Evolutionary conservation across 768 basidiomycete species (phyloP).

Genomic region (Jaapia argillacea): DNA sequence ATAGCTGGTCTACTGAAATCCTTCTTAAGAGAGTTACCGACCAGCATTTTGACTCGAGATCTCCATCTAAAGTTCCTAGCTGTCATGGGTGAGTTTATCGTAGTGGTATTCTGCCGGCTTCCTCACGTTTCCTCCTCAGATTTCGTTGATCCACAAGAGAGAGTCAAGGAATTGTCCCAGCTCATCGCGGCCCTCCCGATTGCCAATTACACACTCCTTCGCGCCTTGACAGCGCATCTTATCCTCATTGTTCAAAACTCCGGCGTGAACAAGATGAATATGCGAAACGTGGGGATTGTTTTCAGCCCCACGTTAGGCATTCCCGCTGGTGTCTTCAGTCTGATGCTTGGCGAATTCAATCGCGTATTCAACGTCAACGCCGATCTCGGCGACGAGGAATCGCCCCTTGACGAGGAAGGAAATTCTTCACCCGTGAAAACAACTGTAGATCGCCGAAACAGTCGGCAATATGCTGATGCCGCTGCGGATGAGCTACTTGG

Average conservation of each 20-base stretch:
- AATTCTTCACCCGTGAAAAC: constrained; percentile 9
- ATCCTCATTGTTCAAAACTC: constrained; percentile 93
- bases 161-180: constrained; percentile 77
- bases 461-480: constrained; percentile 72
- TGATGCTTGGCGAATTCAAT: constrained; percentile 91
- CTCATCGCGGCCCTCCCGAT: constrained; percentile 84
- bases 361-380: constrained; percentile 80
- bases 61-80: constrained; percentile 85
- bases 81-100: constrained; percentile 85
- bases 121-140: constrained; percentile 36
- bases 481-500: constrained; percentile 81
- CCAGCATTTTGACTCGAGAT: constrained; percentile 86
- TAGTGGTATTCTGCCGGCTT: constrained; percentile 5
- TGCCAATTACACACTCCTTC: constrained; percentile 88
- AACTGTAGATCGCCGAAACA: constrained; percentile 60
- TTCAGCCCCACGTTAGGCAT: constrained; percentile 97
- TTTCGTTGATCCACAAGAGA: constrained; percentile 78
- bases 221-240: constrained; percentile 89
- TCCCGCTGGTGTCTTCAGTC: constrained; percentile 92
- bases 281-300: constrained; percentile 97
- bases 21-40: constrained; percentile 88
- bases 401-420: constrained; percentile 7
- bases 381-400: constrained; percentile 8
- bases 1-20: constrained; percentile 92
- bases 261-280: constrained; percentile 91